Base-by-base conservation (phyloP, 306 rosid species). In the Cicer yamashitae region DNA sequence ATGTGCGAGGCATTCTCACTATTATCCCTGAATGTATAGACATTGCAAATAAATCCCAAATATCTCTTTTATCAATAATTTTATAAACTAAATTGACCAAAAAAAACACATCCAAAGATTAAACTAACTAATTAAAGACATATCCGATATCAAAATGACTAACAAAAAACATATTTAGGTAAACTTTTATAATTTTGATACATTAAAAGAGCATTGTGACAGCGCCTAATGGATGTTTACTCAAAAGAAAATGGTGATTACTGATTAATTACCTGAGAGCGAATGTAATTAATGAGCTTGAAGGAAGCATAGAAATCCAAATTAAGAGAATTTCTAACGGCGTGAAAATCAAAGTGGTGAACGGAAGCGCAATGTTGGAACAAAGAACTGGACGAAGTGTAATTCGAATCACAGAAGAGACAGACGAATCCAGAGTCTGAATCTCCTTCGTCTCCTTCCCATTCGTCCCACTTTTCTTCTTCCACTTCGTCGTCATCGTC, bases 281-380 rank as follows among this genome's bases (percentile, higher is more conserved):
- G 96, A 34, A 92, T 82, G 75, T 73, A 94, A 81, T 94, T 94
- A 14, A 94, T 89, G 74, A 92, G 87, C 87, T 90, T 92, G 76
- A 94, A 85, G 15, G 93, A 90, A 52, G 86, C 84, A 44, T 94
- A 92, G 83, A 92, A 94, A 73, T 90, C 91, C 69, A 94, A 81
- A 61, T 74, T 12, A 61, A 92, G 84, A 13, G 77, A 45, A 18
- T 48, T 76, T 63, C 79, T 81, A 10, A 89, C 50, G 25, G 66
- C 56, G 1, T 44, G 88, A 62, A 92, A 90, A 79, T 94, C 90
- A 74, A 94, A 94, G 71, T 65, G 81, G 79, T 94, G 99, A 69
- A 57, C 2, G 2, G 85, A 76, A 17, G 30, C 58, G 73, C 97
- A 94, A 59, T 94, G 99, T 2, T 81, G 83, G 71, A 90, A 90